Conservation (phyloP, 106 monocot genomes). For the Alisma plantagoaquatica region DNA sequence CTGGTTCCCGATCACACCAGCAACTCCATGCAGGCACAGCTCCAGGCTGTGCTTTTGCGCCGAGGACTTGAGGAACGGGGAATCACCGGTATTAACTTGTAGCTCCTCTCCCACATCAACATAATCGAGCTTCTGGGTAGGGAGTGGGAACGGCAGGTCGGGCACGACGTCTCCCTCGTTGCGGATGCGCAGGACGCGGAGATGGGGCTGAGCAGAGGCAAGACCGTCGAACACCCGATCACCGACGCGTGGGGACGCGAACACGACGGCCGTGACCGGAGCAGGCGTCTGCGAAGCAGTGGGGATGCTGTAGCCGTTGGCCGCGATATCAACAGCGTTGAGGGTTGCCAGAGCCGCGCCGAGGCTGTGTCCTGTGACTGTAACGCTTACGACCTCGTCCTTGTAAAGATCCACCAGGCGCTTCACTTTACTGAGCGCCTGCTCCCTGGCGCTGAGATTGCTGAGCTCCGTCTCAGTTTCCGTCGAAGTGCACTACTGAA, state of each 20-base stretch:
- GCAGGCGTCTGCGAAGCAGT: background rate
- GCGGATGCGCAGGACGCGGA: conserved; percentile 41
- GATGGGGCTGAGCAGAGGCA: conserved; percentile 18
- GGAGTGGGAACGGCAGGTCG: conserved; percentile 31
- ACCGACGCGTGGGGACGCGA: conserved; percentile 69
- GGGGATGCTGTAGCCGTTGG: conserved; percentile 37
- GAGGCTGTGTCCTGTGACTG: too few relatives aligned
- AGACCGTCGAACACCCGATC: conserved; percentile 33
- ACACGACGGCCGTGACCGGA: conserved; percentile 58
- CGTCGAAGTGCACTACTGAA: conserved; percentile 11
- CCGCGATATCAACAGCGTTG: conserved; percentile 50
- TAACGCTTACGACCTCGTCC: conserved; percentile 63
- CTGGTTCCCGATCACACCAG: too few relatives aligned
- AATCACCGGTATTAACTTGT: too few relatives aligned
- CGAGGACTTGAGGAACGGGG: too few relatives aligned
- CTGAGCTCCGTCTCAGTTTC: conserved; percentile 9
- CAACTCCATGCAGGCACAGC: too few relatives aligned
- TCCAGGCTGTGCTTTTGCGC: too few relatives aligned
- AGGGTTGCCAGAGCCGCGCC: too few relatives aligned
- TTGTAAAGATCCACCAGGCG: conserved; percentile 45
- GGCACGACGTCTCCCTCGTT: conserved; percentile 58
- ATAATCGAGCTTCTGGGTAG: too few relatives aligned
- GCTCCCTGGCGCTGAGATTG: conserved; percentile 10
- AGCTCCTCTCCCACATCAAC: conserved; percentile 50
- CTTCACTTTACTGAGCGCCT: conserved; percentile 31